Conservation (phyloP, 73 alveolate genomes). For the Tetrahymena thermophila region DNA sequence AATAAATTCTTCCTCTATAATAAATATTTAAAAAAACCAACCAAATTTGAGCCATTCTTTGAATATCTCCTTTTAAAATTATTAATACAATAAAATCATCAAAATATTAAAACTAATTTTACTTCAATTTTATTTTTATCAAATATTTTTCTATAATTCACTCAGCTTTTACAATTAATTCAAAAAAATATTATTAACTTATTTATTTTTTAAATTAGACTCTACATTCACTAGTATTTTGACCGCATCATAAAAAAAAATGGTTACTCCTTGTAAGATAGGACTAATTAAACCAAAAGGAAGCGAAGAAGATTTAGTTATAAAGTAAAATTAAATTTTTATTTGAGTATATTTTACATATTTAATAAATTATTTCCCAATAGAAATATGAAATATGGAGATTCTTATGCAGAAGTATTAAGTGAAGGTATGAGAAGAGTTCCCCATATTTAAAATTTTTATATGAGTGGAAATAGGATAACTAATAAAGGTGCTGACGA, state of each 20-base stretch:
- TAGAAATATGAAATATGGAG: slow-evolving; percentile 39
- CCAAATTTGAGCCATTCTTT: background rate
- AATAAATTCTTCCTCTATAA: background rate
- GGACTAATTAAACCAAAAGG: slow-evolving; percentile 22
- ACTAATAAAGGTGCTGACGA: slow-evolving; percentile 29
- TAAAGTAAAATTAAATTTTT: background rate
- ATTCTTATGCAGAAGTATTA: slow-evolving; percentile 50
- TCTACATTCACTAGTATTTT: background rate
- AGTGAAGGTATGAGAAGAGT: slow-evolving; percentile 40
- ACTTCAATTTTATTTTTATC: background rate
- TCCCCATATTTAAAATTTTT: slow-evolving; percentile 23
- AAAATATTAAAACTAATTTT: background rate
- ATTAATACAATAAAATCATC: background rate
- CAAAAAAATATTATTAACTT: too few species aligned
- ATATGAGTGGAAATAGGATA: slow-evolving; percentile 14
- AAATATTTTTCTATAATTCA: too few species aligned
- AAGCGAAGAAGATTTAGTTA: background rate
- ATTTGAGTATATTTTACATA: background rate
- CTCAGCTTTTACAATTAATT: too few species aligned
- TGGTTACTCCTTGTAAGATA: slow-evolving; percentile 26
- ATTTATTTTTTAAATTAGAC: background rate
- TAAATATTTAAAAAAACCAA: background rate
- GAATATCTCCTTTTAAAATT: background rate
- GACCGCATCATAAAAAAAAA: background rate
- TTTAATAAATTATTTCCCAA: background rate